Base-by-base conservation (phyloP, 2,329 filamentous ascomycete species). In the Aspergillus phoenicis region DNA sequence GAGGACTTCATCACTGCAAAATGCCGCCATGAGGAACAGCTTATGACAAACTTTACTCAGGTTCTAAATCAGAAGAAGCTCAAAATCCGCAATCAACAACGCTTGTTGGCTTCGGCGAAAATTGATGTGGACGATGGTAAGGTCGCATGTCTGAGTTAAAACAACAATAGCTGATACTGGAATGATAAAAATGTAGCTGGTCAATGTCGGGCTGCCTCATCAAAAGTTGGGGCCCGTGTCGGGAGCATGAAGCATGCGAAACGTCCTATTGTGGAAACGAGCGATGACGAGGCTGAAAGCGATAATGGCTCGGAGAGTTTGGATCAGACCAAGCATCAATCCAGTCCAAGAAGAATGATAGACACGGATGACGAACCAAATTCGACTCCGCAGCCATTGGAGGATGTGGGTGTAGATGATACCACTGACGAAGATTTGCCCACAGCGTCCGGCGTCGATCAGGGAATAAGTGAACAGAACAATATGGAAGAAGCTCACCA, bases 41-140 rank as follows among this genome's bases (percentile, higher is more conserved):
- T 88, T 64, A 72, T 88, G n/a, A 77, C 79, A 58, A 86, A 86
- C 68, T 87, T 87, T 62, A 80, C 80, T 57, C 79, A 81, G 52
- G 68, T 89, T 24, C 74, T 89, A 8, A 88, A 89, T 60, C 81
- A 84, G 63, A 89, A 89, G 74, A 88, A 88, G 74, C 77, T 85
- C 5, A 88, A 88, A 69, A 87, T 88, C 52, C 76, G 86, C 53
- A 86, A 87, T 66, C 85, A 87, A 71, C 84, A 85, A 68, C 80
- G 85, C 22, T 71, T 87, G 5, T 70, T 88, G 13, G 79, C 81
- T 15, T 76, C 78, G 30, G 82, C 82, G 8, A 83, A 82, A 58
- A 65, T 80, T 17, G 78, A 84, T 66, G 66, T 68, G 26, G 66
- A 65, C 26, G 75, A 73, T 72, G 66, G 73, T 80, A 70, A 60